Base-by-base conservation (phyloP, 2,329 filamentous ascomycete genomes). In the Fusarium odoratissimum region DNA sequence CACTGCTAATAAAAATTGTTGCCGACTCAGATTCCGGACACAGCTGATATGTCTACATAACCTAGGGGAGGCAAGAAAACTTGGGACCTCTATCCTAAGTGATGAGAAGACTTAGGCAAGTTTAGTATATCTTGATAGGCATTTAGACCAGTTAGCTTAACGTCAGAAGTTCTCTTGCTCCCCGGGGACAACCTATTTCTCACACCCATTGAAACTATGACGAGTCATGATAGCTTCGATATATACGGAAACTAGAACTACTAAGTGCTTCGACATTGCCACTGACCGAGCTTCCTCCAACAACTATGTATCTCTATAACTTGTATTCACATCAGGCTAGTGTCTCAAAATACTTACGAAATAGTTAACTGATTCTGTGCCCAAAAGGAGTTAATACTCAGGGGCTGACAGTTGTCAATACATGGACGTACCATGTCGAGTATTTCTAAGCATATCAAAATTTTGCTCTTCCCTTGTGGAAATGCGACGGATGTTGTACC, bases 401-500 rank as follows among this genome's bases (percentile, higher is more conserved):
- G 31, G 59, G 30, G 38, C 25, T 33, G 35, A 37, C 21, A 55
- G 41, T 33, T 40, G n/a, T 30, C 17, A 28, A 44, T 40, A 33
- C 51, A 52, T 52, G 42, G 56, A 41, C 51, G 25, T 62, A 44
- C 64, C 45, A 58, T 67, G 64, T 45, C 25, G 13, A 58, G 19
- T 10, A 41, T 55, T 54, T 25, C 64, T 54, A 46, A 64, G 33
- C 41, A n/a, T 38, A 38, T 52, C 49, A 69, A 68, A 48, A 38
- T 40, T 67, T 63, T 59, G 37, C 40, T 58, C 12, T 44, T 35
- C 65, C 35, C 45, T 41, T 49, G 58, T 38, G 23, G 60, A 42
- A 51, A 58, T 64, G 35, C 25, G 35, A 46, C 45, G 65, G 65
- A 41, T 58, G 37, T 21, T 52, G 37, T 69, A 58, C 54, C 66